These are phyloP conservation scores for Gossypium thurberi DNA, from an alignment of 345 rosid genomes.

Conservation along the genomic window DNA sequence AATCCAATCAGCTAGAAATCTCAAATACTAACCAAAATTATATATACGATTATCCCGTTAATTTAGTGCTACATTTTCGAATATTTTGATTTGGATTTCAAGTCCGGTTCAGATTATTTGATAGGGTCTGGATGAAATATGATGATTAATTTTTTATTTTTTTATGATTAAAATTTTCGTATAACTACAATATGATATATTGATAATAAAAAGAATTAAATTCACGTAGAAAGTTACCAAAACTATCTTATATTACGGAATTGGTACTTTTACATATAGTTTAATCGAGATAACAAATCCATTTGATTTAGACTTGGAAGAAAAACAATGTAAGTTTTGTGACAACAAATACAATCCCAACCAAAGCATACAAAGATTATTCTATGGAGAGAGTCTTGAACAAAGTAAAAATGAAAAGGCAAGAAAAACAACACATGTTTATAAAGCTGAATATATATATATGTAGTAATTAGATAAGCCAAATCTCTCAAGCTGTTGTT, in stretches of 20 bases:
- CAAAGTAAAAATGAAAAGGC: background rate
- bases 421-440: background rate
- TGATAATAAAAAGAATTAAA: too few relatives aligned
- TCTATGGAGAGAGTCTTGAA: background rate
- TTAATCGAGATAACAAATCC: background rate
- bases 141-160: too few relatives aligned
- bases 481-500: slow-evolving; percentile 21
- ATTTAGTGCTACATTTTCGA: too few relatives aligned
- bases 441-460: background rate
- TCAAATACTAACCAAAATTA: too few relatives aligned
- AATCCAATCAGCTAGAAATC: too few relatives aligned
- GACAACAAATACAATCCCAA: background rate
- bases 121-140: too few relatives aligned
- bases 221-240: too few relatives aligned
- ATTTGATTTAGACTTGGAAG: background rate
- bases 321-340: background rate
- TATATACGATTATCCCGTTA: too few relatives aligned
- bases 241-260: background rate
- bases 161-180: too few relatives aligned
- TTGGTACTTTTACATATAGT: background rate
- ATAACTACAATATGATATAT: too few relatives aligned
- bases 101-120: too few relatives aligned
- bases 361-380: background rate
- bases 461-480: background rate
- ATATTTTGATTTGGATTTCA: too few relatives aligned